Evolutionary conservation across 2,329 filamentous ascomycete species (phyloP).

Genomic region (Onygenales sp.): DNA sequence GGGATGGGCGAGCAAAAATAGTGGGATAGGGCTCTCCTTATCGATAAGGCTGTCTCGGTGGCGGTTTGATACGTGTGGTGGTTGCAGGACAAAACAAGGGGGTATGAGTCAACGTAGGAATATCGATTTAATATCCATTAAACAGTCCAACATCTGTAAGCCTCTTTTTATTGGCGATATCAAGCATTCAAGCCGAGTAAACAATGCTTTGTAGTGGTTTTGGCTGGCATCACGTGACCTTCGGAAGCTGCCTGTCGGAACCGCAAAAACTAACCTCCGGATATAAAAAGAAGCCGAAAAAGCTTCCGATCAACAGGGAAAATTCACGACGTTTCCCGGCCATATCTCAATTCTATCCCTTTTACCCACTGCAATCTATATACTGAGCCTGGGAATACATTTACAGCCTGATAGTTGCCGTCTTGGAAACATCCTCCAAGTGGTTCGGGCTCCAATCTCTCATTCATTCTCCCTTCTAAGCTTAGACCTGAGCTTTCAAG

Average conservation of each 20-base stretch:
- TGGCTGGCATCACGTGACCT: not conserved
- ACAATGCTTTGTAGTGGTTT: not conserved
- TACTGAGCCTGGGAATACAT: not conserved
- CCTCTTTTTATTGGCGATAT: no score
- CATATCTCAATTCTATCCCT: not conserved
- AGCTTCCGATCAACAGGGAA: not conserved
- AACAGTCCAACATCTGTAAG: no score
- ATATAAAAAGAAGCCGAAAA: not conserved
- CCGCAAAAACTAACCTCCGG: not conserved
- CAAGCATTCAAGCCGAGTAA: no score
- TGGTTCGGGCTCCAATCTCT: not conserved
- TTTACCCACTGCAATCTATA: not conserved
- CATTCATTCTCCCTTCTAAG: not conserved
- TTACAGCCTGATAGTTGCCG: not conserved
- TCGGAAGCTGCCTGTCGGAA: not conserved
- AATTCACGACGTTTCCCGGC: no score
- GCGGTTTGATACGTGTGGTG: no score
- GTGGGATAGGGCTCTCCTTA: not conserved
- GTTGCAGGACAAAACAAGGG: no score
- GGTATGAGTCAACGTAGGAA: not conserved
- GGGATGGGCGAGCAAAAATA: not conserved
- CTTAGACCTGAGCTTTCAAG: not conserved
- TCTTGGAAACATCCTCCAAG: not conserved
- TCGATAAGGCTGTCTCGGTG: no score
- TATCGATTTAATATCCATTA: not conserved